These are phyloP conservation scores for Trichoderma gamsii DNA, from an alignment of 495 filamentous ascomycete genomes.

Conservation along the genomic window DNA sequence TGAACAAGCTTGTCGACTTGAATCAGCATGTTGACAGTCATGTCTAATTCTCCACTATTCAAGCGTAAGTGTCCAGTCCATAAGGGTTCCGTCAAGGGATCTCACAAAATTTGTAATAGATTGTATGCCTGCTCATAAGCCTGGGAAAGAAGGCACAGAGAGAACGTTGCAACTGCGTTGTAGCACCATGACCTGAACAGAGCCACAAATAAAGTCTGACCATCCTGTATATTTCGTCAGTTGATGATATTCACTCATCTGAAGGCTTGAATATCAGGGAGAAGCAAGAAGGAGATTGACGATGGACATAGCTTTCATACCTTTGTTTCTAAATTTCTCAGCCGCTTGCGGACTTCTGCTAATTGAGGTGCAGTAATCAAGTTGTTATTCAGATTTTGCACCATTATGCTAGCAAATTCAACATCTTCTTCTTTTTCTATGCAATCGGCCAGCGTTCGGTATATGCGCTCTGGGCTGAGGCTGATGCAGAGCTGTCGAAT, in stretches of 20 bases:
- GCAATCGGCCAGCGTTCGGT: slow-evolving; percentile 91
- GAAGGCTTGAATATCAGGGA: not conserved
- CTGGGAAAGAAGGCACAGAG: slow-evolving; percentile 89
- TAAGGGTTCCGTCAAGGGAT: not conserved
- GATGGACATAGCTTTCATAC: slow-evolving; percentile 32
- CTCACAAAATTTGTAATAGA: slow-evolving; percentile 90
- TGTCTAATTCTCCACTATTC: slow-evolving; percentile 85
- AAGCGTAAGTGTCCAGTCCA: not conserved
- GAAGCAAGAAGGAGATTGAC: not conserved
- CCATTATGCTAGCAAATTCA: slow-evolving; percentile 99
- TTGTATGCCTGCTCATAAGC: slow-evolving; percentile 99
- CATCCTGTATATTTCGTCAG: slow-evolving; percentile 54
- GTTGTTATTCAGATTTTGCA: slow-evolving; percentile 98
- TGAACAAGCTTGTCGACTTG: slow-evolving; percentile 99
- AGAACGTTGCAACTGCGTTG: slow-evolving; percentile 97
- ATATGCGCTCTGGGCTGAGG: slow-evolving; percentile 90
- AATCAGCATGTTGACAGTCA: slow-evolving; percentile 97
- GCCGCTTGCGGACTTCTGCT: slow-evolving; percentile 78
- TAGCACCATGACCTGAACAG: slow-evolving; percentile 98
- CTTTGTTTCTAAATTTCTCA: slow-evolving; percentile 84
- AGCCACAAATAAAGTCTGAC: slow-evolving; percentile 89
- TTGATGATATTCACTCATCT: slow-evolving; percentile 17
- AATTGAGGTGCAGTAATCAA: slow-evolving; percentile 95
- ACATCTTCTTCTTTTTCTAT: slow-evolving; percentile 97
- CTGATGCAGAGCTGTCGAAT: slow-evolving; percentile 92